Conservation (phyloP, 331 rosid genomes). For the Stylosanthes scabra region DNA sequence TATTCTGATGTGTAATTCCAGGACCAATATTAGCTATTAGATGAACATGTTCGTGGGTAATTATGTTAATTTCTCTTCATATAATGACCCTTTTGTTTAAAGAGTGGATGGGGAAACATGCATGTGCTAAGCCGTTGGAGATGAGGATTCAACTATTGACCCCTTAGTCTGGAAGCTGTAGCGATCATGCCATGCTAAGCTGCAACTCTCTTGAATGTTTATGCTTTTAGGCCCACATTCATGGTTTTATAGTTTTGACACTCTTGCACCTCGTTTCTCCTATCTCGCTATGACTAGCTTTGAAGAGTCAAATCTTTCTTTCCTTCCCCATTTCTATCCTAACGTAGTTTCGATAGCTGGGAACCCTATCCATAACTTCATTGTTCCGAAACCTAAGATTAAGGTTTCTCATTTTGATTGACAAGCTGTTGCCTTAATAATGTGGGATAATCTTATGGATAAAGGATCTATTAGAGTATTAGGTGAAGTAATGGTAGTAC, state of each 20-base stretch:
- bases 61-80: no score
- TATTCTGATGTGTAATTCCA: conserved; percentile 30
- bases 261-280: background rate
- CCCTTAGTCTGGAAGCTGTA: background rate
- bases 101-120: background rate
- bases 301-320: background rate
- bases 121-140: background rate
- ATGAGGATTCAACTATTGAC: background rate
- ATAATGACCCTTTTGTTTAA: conserved; percentile 6
- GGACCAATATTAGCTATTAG: background rate
- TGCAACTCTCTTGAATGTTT: background rate
- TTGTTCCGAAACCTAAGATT: background rate
- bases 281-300: background rate
- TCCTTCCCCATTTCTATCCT: background rate
- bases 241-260: background rate
- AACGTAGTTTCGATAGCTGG: background rate
- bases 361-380: background rate
- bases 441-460: background rate
- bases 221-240: background rate
- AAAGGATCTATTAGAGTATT: background rate
- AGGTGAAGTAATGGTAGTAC: background rate
- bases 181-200: background rate
- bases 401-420: background rate
- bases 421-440: background rate
- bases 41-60: background rate